Conservation (phyloP, 2,329 filamentous ascomycete genomes). For the Trichophaea hybrida region DNA sequence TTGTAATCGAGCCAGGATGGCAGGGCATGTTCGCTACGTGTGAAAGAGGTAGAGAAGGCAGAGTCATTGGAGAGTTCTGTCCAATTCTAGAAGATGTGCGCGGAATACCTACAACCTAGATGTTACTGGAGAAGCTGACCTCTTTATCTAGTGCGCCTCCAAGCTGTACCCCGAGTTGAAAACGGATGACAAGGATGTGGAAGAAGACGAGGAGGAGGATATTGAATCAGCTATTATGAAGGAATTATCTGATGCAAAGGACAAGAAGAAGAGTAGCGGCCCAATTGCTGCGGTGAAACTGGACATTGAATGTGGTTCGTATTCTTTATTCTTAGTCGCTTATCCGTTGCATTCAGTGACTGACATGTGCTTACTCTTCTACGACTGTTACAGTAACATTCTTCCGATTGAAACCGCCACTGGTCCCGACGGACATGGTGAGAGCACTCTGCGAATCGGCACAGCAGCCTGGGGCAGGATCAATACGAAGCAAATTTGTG, state of each 20-base stretch:
- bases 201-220: constrained; percentile 41
- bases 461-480: background rate
- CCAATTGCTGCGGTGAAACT: constrained; percentile 42
- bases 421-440: constrained; percentile 40
- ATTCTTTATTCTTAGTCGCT: constrained; percentile 6
- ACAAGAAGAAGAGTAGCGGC: constrained; percentile 36
- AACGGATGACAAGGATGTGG: constrained; percentile 29
- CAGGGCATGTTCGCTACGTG: constrained; percentile 28
- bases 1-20: constrained; percentile 24
- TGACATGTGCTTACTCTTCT: background rate
- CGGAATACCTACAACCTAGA: background rate
- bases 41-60: constrained; percentile 23
- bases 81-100: constrained; percentile 25
- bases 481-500: constrained; percentile 36
- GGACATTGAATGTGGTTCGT: constrained; percentile 39
- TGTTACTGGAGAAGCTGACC: background rate
- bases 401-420: constrained; percentile 38
- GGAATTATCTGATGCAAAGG: constrained; percentile 52
- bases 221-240: constrained; percentile 59
- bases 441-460: constrained; percentile 34
- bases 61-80: constrained; percentile 26
- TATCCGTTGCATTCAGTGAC: background rate
- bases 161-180: constrained; percentile 12
- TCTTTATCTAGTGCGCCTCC: constrained; percentile 12
- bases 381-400: constrained; percentile 35